Conservation (phyloP, 2,329 filamentous ascomycete genomes). For the Aspergillus sp. region DNA sequence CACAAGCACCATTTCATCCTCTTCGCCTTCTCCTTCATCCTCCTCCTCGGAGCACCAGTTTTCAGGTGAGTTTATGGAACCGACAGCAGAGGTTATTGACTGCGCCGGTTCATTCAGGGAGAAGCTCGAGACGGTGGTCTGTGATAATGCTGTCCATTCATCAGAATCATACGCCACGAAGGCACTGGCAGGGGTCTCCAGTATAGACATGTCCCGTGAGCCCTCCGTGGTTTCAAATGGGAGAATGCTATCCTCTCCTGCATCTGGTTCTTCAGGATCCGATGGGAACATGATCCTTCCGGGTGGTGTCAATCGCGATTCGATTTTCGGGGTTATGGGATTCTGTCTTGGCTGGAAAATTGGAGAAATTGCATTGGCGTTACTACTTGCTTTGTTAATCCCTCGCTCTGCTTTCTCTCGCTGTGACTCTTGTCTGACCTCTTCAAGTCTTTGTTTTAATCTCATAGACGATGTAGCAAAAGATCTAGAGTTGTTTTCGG, state of each 20-base stretch:
- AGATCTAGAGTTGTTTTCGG: neutral
- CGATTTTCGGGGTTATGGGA: neutral
- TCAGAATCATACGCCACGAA: too few relatives aligned
- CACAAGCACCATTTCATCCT: conserved; percentile 7
- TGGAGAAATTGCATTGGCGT: neutral
- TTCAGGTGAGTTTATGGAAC: neutral
- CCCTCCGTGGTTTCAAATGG: too few relatives aligned
- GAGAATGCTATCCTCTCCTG: too few relatives aligned
- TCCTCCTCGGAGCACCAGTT: neutral
- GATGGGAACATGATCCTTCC: neutral
- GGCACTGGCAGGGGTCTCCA: too few relatives aligned
- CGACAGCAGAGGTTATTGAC: too few relatives aligned
- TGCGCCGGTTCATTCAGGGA: too few relatives aligned
- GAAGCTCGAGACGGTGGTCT: too few relatives aligned
- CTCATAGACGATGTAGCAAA: conserved; percentile 7
- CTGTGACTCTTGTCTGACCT: conserved; percentile 9
- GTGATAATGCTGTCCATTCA: too few relatives aligned
- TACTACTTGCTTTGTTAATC: neutral
- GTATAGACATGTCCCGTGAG: too few relatives aligned
- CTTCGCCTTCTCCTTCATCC: neutral
- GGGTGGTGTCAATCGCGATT: neutral
- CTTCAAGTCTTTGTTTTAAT: conserved; percentile 8
- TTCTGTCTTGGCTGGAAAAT: neutral
- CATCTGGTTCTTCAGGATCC: too few relatives aligned
- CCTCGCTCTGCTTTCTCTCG: neutral